Percentiles rank a stretch among this genome's conserved stretches.
These are phyloP conservation scores for Scedosporium aurantiacum DNA, from an alignment of 2,329 filamentous ascomycete genomes.

Conservation along the genomic window DNA sequence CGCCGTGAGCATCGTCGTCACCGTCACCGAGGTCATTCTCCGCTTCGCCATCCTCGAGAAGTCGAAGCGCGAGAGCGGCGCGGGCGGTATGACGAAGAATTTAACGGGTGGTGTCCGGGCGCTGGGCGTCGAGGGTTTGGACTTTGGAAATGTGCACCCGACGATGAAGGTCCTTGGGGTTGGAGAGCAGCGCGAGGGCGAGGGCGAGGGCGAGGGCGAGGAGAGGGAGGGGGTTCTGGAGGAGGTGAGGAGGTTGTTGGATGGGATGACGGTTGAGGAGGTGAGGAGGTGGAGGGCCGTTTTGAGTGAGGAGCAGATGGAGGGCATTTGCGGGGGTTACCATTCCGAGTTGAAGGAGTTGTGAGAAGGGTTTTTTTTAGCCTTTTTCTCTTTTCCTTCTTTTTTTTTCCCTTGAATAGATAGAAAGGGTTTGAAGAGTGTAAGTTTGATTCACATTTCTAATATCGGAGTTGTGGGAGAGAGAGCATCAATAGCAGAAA, in stretches of 20 bases:
- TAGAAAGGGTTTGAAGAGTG: neutral
- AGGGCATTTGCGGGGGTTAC: constrained; percentile 10
- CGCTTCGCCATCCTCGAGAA: constrained; percentile 62
- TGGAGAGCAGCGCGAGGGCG: neutral
- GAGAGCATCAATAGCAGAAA: neutral
- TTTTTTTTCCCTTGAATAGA: neutral
- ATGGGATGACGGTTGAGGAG: constrained; percentile 31
- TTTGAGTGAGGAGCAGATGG: constrained; percentile 12
- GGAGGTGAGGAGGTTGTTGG: neutral
- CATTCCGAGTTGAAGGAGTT: neutral
- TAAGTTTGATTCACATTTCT: neutral
- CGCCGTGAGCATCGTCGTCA: constrained; percentile 80
- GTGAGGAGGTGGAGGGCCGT: constrained; percentile 14
- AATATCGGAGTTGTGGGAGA: neutral
- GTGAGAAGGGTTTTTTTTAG: neutral
- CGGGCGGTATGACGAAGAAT: neutral
- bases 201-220: neutral
- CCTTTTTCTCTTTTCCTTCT: neutral
- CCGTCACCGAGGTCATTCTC: constrained; percentile 76
- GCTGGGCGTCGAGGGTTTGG: neutral
- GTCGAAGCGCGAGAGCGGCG: neutral
- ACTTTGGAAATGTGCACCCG: too few relatives aligned
- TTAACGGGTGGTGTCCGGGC: neutral
- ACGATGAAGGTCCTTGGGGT: neutral
- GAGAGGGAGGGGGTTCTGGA: neutral